Evolutionary conservation across 495 filamentous ascomycete genomes (phyloP), one percentile per base, ranked within the genome.

Genomic region (Penicillium salamii): DNA sequence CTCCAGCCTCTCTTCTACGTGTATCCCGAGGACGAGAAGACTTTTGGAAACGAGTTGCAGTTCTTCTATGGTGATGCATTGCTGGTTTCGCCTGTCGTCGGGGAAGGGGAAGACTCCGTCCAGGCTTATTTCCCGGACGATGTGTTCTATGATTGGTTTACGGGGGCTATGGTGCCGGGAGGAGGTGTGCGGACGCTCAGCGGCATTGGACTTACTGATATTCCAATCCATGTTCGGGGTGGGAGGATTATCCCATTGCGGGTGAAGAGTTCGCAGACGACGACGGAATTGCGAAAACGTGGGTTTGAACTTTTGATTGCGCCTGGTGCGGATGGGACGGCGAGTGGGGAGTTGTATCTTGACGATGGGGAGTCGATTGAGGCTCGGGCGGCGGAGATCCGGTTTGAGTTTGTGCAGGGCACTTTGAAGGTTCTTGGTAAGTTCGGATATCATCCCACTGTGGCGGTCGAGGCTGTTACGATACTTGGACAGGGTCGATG

Each of bases 61-160:
- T 93, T 83, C 68, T 86, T 91, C 70, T 87, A 78, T 57, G 88
- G 88, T 9, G 69, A 79, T 7, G 74, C 76, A 9, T 66, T 91
- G 37, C 76, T 91, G 17, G 81, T 92, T 21, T 76, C 78, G 7
- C 88, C 88, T 3, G 87, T 92, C 12, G 83, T 74, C 0, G 74
- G 80, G n/a, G 75, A 85, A 54, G 77, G 79, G 36, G 64, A 69
- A n/a, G 90, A 82, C 0, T 76, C 74, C 21, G 86, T 88, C 3
- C 68, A 79, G 11, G 79, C 87, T 28, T 91, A 91, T 67, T 75
- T 92, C 36, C 86, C 88, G n/a, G 57, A 84, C 20, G 87, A 86
- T 55, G 53, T 82, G 42, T 90, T 88, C 70, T 92, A 91, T 67
- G 86, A 91, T 68, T 89, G 77, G 72, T 82, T 78, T 65, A 88